These are phyloP conservation scores for Cochliopodium minus DNA, from an alignment of 208 protist genomes.

Conservation along the genomic window DNA sequence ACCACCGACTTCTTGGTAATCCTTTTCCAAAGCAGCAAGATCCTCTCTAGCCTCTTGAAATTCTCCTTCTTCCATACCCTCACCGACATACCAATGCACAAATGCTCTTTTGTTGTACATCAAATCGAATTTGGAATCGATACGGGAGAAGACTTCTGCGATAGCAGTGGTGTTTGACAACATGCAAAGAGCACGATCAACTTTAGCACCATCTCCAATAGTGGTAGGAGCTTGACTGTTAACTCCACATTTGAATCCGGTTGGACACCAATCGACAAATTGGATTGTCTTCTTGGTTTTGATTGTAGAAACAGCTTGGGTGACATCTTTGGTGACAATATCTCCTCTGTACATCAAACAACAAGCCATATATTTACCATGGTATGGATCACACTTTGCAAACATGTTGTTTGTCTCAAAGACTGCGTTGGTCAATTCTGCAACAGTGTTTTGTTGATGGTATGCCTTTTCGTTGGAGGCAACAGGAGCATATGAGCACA, in stretches of 20 bases:
- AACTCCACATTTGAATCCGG: slow-evolving; percentile 76
- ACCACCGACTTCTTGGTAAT: slow-evolving; percentile 68
- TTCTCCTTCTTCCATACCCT: slow-evolving; percentile 82
- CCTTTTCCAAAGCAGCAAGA: slow-evolving; percentile 72
- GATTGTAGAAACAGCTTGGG: slow-evolving; percentile 67
- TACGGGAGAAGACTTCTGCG: slow-evolving; percentile 63
- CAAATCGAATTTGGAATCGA: slow-evolving; percentile 78
- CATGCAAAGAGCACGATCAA: slow-evolving; percentile 80
- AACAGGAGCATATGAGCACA: slow-evolving; percentile 74
- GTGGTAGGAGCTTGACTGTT: slow-evolving; percentile 72
- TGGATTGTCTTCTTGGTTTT: slow-evolving; percentile 80
- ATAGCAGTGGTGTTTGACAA: slow-evolving; percentile 73
- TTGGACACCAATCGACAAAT: slow-evolving; percentile 79
- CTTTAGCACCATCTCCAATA: slow-evolving; percentile 70
- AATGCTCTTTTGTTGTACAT: slow-evolving; percentile 81
- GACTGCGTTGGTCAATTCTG: slow-evolving; percentile 71
- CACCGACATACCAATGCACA: slow-evolving; percentile 82
- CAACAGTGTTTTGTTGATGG: slow-evolving; percentile 73
- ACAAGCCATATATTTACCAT: slow-evolving; percentile 90
- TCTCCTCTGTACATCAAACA: slow-evolving; percentile 91
- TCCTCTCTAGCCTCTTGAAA: slow-evolving; percentile 76
- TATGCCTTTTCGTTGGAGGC: slow-evolving; percentile 59
- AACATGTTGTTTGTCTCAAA: slow-evolving; percentile 80
- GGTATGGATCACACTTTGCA: slow-evolving; percentile 76
- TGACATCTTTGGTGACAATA: slow-evolving; percentile 87